Evolutionary conservation across 495 filamentous ascomycete species (phyloP), one percentile per base, ranked within the genome.

Genomic region (Hypomontagnella monticulosa): DNA sequence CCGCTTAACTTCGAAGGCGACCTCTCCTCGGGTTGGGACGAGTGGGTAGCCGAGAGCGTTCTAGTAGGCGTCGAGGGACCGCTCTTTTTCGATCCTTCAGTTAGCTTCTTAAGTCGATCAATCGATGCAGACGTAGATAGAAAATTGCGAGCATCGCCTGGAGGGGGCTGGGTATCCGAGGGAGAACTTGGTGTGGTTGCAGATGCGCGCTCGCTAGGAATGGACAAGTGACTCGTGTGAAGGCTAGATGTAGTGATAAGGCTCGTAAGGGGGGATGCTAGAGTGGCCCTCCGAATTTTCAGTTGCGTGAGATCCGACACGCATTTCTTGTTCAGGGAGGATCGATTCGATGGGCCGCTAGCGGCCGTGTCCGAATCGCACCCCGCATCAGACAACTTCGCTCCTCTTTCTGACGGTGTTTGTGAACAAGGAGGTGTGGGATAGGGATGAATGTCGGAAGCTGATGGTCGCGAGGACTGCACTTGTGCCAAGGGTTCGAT

Each of bases 51-150:
- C 43, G 93, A 96, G 74, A 92, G 85, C 44, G 93, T 87, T 74
- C 93, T 88, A 54, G 92, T 94, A 30, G 93, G 95, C 57, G 92
- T 91, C 36, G 92, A 87, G 63, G 92, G 89, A 62, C 91, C 94
- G 80, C 89, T 96, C 93, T 97, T 96, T 81, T 85, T 75, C 76
- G 80, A 76, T 80, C 83, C 83, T 82, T 87, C 79, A 85, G 93
- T 97, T 89, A 96, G 93, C 92, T 88, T 93, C 81, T 85, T 89
- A 73, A 89, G 83, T 75, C 89, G 86, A 78, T 88, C 75, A 76
- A 82, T 77, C 67, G 83, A 84, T 66, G 80, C 78, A 58, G 81
- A 86, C 79, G 85, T 81, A 78, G 79, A 81, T 73, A 76, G 65
- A 76, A 73, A 71, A 78, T 79, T 79, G 79, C 82, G 75, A 79